These are phyloP conservation scores for Cordyceps farinosa DNA, from an alignment of 2,329 filamentous ascomycete genomes.

Conservation along the genomic window DNA sequence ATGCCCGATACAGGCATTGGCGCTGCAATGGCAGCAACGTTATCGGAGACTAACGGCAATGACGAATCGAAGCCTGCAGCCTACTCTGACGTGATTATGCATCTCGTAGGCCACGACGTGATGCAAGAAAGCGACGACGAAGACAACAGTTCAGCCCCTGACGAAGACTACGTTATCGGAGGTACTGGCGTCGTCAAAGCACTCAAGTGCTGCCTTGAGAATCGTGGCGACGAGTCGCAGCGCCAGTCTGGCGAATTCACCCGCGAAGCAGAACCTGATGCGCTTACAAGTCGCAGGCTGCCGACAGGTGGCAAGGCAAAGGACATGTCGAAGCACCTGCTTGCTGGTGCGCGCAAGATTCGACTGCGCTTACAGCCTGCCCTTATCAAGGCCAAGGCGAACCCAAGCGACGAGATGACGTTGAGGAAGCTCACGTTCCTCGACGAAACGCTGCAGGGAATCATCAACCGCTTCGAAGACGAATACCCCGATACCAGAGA, in stretches of 20 bases:
- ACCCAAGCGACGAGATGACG: constrained; percentile 66
- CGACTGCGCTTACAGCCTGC: constrained; percentile 78
- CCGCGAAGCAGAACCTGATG: constrained; percentile 50
- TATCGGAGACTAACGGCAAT: constrained; percentile 35
- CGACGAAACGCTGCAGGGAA: constrained; percentile 80
- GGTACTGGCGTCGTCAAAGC: constrained; percentile 95
- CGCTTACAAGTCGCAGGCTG: constrained; percentile 39
- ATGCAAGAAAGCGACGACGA: constrained; percentile 51
- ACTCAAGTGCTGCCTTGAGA: constrained; percentile 82
- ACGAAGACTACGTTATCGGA: constrained; percentile 93
- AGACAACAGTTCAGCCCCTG: constrained; percentile 67
- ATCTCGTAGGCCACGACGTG: constrained; percentile 73
- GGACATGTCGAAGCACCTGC: constrained; percentile 87
- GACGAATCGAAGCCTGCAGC: constrained; percentile 32
- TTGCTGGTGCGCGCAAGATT: constrained; percentile 86
- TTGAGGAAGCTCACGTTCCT: constrained; percentile 85
- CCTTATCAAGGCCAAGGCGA: constrained; percentile 67
- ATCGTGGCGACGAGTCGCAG: constrained; percentile 63
- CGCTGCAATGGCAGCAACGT: constrained; percentile 41
- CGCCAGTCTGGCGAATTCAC: constrained; percentile 50
- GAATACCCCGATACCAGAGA: constrained; percentile 86
- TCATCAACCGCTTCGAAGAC: constrained; percentile 93
- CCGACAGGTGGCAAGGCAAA: constrained; percentile 63
- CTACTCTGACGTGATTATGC: constrained; percentile 78
- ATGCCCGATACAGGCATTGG: constrained; percentile 64